Base-by-base conservation (phyloP, 805 yeast genomes). In the Nakazawaea siamensis region DNA sequence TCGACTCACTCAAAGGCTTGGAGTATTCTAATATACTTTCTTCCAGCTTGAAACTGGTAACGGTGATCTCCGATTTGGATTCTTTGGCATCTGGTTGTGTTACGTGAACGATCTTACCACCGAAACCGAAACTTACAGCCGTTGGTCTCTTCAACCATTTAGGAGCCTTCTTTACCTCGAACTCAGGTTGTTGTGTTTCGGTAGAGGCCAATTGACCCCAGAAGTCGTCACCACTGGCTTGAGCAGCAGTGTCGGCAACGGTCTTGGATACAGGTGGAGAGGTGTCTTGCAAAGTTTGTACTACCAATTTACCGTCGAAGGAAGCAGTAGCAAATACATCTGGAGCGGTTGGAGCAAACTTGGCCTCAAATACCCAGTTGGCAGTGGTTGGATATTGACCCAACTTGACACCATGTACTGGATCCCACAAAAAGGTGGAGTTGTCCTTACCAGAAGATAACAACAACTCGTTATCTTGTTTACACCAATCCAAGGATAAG, bases 381-480 rank as follows among this genome's bases (percentile, higher is more conserved):
- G 94, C 82, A 24, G 94, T 73, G 10, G 94, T 73, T 35, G 97
- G 97, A 55, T 84, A 92, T 51, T 85, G 83, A 4, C 92, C 94
- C 43, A 90, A 61, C 49, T 74, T 70, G 38, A 63, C 64, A 31
- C 88, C 94, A 15, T 70, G 59, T 35, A 73, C 60, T 18, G 97
- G 96, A 56, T 92, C 86, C 98, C 98, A 92, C 47, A 92, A 63
- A 43, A 78, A 60, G 4, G 94, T 85, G 21, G 85, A 64, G 54
- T 87, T 87, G 58, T 92, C 98, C 50, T 85, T 82, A 40, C 97
- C 97, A 53, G 90, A 73, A n/a, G 97, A 84, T 28, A 92, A 62
- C 47, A 92, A 65, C 44, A 92, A 66, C 33, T 67, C 66, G 32
- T 84, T 73, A 55, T 92, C 99, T 47, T 76, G 80, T 30, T 64